Evolutionary conservation across 768 basidiomycete genomes (phyloP), one percentile per base, ranked within the genome.

Genomic region (Rhodotorula diobovata): DNA sequence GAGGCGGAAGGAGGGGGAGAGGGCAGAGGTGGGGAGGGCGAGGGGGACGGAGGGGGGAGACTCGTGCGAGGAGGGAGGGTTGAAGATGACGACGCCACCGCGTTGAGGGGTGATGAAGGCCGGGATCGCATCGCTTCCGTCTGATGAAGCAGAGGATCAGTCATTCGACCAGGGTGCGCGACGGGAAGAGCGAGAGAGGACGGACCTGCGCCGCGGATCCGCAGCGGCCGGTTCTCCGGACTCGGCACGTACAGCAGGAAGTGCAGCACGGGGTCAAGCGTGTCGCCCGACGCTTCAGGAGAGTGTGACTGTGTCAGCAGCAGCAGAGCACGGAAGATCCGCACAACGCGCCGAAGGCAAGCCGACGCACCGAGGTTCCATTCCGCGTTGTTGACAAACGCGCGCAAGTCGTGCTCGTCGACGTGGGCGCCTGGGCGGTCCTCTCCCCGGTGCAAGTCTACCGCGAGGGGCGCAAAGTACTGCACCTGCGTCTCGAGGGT

Each of bases 401-500:
- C 88, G 23, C 90, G 93, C 68, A 96, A 84, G 77, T 95, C 88
- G 74, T 93, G 93, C 61, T 87, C 86, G 2, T 86, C 86, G 50
- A 98, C 80, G 0, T 86, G 85, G 79, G 87, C 87, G 0, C 71
- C 75, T 16, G 79, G 77, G 18, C 69, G 43, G 14, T 78, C 81
- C 37, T 82, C 77, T 15, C 83, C 81, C 25, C 79, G 69, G 14
- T 76, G 78, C 16, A 92, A 90, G 63, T 86, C 83, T 77, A 98
- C 91, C 1, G 91, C 88, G 56, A 98, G 81, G 0, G 93, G 94
- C 11, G 92, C 91, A 76, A 95, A 88, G 78, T 87, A 92, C 76
- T 94, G 91, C 1, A 96, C 86, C 81, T 98, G 95, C 69, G 92
- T 95, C 82, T 97, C 93, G 55, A 97, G 84, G 4, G 90, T 93